A percentile compares a stretch with the other conserved stretches of the same genome.
phyloP scores from a whole-genome alignment of 139 green algal genomes.

The Coelastrella sp. region DNA sequence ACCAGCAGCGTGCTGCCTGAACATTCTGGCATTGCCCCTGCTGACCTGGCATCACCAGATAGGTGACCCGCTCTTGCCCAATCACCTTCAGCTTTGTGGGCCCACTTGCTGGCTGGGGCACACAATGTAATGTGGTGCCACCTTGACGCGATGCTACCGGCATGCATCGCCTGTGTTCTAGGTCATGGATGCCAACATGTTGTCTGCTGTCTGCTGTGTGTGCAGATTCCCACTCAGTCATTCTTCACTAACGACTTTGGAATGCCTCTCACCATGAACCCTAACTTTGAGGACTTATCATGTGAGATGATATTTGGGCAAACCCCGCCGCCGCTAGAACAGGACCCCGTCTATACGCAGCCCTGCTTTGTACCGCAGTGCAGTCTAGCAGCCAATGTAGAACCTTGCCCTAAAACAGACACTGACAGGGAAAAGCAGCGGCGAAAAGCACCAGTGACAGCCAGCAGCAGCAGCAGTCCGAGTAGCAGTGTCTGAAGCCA shows the following conservation, averaged over 20 bases:
- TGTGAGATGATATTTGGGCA: constrained; percentile 83
- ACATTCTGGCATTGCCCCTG: no score
- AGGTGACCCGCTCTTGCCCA: no score
- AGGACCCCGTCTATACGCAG: constrained; percentile 68
- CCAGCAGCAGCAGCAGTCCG: constrained; percentile 25
- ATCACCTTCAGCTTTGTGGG: no score
- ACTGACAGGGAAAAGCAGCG: constrained; percentile 42
- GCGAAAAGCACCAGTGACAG: neutral
- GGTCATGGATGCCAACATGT: no score
- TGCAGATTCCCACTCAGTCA: constrained; percentile 73
- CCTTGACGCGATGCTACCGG: no score
- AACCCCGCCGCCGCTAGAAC: constrained; percentile 58
- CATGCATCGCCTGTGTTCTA: no score
- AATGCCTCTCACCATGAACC: constrained; percentile 79
- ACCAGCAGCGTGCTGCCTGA: no score
- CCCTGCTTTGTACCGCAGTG: constrained; percentile 69
- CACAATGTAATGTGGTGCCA: no score
- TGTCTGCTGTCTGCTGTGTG: neutral
- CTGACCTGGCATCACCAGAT: no score
- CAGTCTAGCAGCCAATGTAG: constrained; percentile 32
- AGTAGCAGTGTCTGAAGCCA: neutral
- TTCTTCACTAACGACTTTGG: constrained; percentile 77
- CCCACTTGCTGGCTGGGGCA: no score
- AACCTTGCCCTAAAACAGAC: constrained; percentile 64
- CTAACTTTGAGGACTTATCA: constrained; percentile 77